Percentiles rank a stretch among this genome's conserved stretches.
These are phyloP conservation scores for Verbena officinalis DNA, from an alignment of 257 asterid genomes.

Conservation along the genomic window DNA sequence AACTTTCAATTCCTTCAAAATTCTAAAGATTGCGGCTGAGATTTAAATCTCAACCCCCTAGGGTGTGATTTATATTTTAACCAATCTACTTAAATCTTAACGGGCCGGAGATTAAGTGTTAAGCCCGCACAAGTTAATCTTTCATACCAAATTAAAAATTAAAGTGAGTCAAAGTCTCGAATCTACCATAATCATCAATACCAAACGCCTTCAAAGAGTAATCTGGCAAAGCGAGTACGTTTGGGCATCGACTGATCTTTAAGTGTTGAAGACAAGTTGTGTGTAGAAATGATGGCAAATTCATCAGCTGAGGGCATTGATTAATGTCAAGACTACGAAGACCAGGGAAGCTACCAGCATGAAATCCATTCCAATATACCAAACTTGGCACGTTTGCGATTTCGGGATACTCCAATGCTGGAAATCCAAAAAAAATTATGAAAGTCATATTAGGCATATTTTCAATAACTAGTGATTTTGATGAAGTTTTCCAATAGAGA, in stretches of 20 bases:
- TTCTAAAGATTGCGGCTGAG: no score
- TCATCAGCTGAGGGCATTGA: conserved; percentile 37
- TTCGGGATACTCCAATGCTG: conserved; percentile 32
- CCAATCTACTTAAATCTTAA: no score
- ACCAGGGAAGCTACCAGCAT: conserved; percentile 29
- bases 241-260: conserved; percentile 35
- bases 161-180: no score
- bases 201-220: no score
- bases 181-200: no score
- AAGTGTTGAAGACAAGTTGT: conserved; percentile 22
- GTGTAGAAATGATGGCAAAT: conserved; percentile 37
- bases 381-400: conserved; percentile 33
- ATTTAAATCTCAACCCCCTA: no score
- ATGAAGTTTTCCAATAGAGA: conserved; percentile 39
- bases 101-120: no score
- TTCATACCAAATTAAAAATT: no score
- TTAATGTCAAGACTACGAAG: conserved; percentile 32
- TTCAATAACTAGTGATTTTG: conserved; percentile 40
- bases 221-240: conserved; percentile 33
- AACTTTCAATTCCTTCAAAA: no score
- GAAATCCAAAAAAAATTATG: conserved; percentile 32
- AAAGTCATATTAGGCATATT: conserved; percentile 27
- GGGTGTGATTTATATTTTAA: no score
- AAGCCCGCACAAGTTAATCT: no score
- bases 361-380: conserved; percentile 24